phyloP scores from a whole-genome alignment of 2,329 filamentous ascomycete genomes.

The Colletotrichum sp. region DNA sequence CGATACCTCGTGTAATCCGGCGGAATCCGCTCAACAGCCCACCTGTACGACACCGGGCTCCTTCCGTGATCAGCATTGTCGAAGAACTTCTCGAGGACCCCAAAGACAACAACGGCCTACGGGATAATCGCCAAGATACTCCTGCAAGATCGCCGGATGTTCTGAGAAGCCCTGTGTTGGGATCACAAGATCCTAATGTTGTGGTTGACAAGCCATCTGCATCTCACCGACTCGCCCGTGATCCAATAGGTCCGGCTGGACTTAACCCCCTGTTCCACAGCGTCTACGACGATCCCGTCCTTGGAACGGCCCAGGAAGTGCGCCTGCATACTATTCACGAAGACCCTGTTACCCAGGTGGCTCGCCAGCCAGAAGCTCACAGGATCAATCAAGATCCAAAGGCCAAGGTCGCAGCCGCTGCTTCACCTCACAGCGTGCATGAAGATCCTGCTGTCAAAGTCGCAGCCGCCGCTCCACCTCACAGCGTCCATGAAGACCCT shows the following conservation, averaged over 20 bases:
- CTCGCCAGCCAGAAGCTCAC: not conserved
- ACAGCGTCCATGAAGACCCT: not conserved
- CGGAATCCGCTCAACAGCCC: not conserved
- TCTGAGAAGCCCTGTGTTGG: not conserved
- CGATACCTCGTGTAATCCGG: not conserved
- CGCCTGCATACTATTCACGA: not conserved
- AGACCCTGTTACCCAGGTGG: not conserved
- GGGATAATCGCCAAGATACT: not conserved
- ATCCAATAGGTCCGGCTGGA: not conserved
- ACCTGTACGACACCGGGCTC: not conserved
- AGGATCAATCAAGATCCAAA: not conserved
- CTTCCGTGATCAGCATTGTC: not conserved
- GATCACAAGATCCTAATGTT: not conserved
- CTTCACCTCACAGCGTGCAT: not conserved
- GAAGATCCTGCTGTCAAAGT: not conserved
- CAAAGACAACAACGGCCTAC: not conserved
- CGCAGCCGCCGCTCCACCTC: not conserved
- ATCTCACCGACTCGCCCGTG: conserved; percentile 5
- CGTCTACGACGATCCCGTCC: not conserved
- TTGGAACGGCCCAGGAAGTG: conserved; percentile 5
- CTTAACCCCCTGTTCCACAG: not conserved
- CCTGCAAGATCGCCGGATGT: conserved; percentile 8
- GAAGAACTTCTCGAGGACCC: not conserved
- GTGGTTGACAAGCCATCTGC: not conserved
- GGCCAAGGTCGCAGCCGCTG: not conserved